Evolutionary conservation across 768 basidiomycete species (phyloP), one percentile per base, ranked within the genome.

Genomic region (Tephrocybe sp.): DNA sequence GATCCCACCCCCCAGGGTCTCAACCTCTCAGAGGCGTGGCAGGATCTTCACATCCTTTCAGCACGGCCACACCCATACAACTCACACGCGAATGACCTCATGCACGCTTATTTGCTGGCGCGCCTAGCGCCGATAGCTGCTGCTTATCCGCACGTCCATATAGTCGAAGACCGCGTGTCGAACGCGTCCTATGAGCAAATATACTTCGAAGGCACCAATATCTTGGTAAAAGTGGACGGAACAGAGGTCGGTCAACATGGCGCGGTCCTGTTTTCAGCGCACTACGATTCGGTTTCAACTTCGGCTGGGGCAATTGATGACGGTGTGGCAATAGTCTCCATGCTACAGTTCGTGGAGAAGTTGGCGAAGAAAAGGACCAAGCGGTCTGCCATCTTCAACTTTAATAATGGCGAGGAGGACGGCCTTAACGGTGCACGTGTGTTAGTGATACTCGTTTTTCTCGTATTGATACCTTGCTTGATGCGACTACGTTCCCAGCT

Each of bases 331-430:
- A 45, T 60, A 21, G 57, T 54, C 24, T 51, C 57, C 1, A 44
- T 58, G 47, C 22, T 60, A 11, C 59, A 58, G 49, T 73, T 92
- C 56, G 69, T 88, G 28, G 68, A 81, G 32, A 77, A 81, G 54
- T 71, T 83, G 44, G 49, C 58, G 3, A 18, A 51, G 47, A 44
- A 36, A 7, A 48, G 56, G 24, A 46, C 35, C 26, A 52, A 40
- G 34, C 74, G 82, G 31, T 87, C 87, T 0, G 84, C 84, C 5
- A 66, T 93, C 3, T 90, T 92, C 72, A 89, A 92, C 58, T 78
- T 90, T 63, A 93, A 93, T 64, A 92, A 92, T 52, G 90, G 86
- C 1, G 91, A 92, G 60, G 90, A 93, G 58, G 82, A 89, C 62
- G 79, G 83, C 27, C 63, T 92, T 55, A 77, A 85, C 52, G 90